Conservation (phyloP, 1,139 yeast genomes). For the Lodderomyces metapsilosis region DNA sequence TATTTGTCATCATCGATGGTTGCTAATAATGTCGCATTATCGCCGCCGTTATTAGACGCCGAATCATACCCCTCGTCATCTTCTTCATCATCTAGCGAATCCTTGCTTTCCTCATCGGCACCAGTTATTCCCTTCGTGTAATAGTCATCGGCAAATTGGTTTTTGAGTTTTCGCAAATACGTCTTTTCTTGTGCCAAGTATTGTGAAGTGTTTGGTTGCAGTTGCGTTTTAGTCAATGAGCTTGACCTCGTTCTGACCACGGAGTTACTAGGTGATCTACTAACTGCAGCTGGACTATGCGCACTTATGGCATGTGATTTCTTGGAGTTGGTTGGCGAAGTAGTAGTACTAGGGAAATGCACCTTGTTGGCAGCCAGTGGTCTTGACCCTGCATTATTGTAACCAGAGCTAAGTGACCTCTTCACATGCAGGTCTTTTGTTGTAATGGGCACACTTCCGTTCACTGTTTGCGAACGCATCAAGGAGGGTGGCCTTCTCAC, state of each 20-base stretch:
- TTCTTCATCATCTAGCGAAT: constrained; percentile 19
- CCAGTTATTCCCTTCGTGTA: constrained; percentile 60
- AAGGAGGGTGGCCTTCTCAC: constrained; percentile 18
- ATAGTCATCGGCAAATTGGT: constrained; percentile 66
- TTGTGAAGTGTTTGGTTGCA: constrained; percentile 30
- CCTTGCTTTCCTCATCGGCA: constrained; percentile 22
- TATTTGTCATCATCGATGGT: constrained; percentile 45
- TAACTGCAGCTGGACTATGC: constrained; percentile 2
- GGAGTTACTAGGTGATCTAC: constrained; percentile 7
- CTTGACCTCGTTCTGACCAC: constrained; percentile 7
- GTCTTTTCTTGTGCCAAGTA: constrained; percentile 67
- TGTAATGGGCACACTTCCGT: constrained; percentile 4
- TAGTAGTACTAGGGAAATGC: neutral
- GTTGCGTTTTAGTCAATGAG: constrained; percentile 16
- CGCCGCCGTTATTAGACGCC: constrained; percentile 24
- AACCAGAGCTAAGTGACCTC: constrained; percentile 6
- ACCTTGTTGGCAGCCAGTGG: neutral
- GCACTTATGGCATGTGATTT: neutral
- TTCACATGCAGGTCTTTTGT: constrained; percentile 3
- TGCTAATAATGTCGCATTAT: constrained; percentile 35
- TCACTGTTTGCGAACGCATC: constrained; percentile 16
- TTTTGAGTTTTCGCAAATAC: constrained; percentile 62
- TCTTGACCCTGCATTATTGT: neutral
- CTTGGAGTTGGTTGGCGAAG: constrained; percentile 4
- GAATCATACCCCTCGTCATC: constrained; percentile 23